Conservation (phyloP, 441 rosid genomes). For the Brassica balearica region DNA sequence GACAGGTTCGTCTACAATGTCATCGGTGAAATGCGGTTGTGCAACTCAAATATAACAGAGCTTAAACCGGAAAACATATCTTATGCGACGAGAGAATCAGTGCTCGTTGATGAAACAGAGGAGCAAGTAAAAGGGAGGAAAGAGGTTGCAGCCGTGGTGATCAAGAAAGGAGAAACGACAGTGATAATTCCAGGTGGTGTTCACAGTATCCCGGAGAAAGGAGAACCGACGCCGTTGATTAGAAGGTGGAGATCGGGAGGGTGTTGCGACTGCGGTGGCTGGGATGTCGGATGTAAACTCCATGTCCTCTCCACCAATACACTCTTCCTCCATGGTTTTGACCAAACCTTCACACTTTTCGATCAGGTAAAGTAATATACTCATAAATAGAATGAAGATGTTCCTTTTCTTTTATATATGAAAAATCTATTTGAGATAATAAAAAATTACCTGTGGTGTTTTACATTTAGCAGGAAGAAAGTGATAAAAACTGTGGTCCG, state of each 20-base stretch:
- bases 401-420: background rate
- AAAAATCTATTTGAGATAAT: background rate
- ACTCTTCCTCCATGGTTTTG: constrained; percentile 31
- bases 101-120: constrained; percentile 60
- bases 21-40: constrained; percentile 69
- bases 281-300: constrained; percentile 94
- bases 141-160: constrained; percentile 82
- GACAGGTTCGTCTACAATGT: constrained; percentile 57
- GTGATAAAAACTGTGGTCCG: constrained; percentile 42
- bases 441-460: background rate
- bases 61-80: constrained; percentile 31
- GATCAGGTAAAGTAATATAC: constrained; percentile 50
- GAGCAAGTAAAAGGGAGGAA: constrained; percentile 41
- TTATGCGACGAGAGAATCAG: constrained; percentile 56
- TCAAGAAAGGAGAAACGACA: constrained; percentile 46
- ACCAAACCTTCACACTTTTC: constrained; percentile 56
- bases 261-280: constrained; percentile 94
- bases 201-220: constrained; percentile 72
- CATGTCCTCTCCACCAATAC: constrained; percentile 53
- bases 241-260: constrained; percentile 85
- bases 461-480: constrained; percentile 54
- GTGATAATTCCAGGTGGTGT: constrained; percentile 77
- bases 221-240: constrained; percentile 78
- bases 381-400: constrained; percentile 1
- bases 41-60: constrained; percentile 29